Evolutionary conservation across 768 basidiomycete genomes (phyloP), one percentile per base, ranked within the genome.

Genomic region (Russula abietina): DNA sequence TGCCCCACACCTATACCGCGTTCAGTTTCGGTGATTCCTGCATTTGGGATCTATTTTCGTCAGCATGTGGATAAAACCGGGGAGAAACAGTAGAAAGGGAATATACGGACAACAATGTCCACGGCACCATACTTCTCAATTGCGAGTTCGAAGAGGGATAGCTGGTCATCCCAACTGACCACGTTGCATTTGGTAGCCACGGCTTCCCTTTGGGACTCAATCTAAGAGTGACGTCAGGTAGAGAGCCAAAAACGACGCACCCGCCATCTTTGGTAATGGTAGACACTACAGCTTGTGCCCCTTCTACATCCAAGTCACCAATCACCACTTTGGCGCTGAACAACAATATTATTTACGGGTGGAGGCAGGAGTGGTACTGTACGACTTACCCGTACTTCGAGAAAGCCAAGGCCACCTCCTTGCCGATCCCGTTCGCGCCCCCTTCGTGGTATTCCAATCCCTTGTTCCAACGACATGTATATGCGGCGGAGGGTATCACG

Each of bases 141-240:
- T 4, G 71, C 73, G 19, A 69, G 56, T 36, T 74, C 68, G 60
- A 75, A 75, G 14, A 75, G 69, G 14, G 68, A 58, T 12, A 75
- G 69, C 45, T 69, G 70, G 22, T 69, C 67, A 10, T 69, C 70
- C 70, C 70, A 71, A 16, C 36, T 62, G 14, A 65, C 59, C 1
- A 71, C 70, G 38, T 71, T 64, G 58, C 70, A 70, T 46, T 57
- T 41, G 36, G 36, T 46, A 10, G 43, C 59, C 16, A 33, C 33
- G 2, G 68, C 70, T 6, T 58, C 61, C 17, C 70, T n/a, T n/a
- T n/a, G n/a, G n/a, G n/a, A n/a, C n/a, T n/a, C n/a, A n/a, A n/a
- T n/a, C n/a, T n/a, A n/a, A n/a, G n/a, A n/a, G n/a, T 14, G 28
- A 30, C 11, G 19, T 30, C 8, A 4, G 9, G 12, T 17, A 30